Base-by-base conservation (phyloP, 768 basidiomycete species). In the Mycena polygramma region DNA sequence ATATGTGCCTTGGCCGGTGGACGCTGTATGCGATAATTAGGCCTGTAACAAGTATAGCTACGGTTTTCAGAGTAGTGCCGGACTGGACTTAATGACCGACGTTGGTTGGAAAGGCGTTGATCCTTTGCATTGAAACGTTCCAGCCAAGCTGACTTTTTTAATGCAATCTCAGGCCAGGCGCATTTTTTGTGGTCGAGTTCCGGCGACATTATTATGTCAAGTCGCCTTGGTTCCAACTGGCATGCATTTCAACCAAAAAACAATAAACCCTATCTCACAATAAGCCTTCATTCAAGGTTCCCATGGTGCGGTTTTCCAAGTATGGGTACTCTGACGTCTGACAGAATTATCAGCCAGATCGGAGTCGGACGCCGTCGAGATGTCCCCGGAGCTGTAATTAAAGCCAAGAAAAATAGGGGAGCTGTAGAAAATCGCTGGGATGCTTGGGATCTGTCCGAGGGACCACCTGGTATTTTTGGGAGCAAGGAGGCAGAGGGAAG, bases 11-110 rank as follows among this genome's bases (percentile, higher is more conserved):
- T 30, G 30, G 30, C 41, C 9, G 41, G 41, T 24, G 68, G 68
- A 69, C 61, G 60, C 61, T 69, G 2, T 59, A 15, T 48, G 66
- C 53, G 58, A 57, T 37, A 59, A 36, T 63, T 30, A 30, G 30
- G 8, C 15, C 19, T 52, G 58, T 57, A 65, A 41, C 54, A 30
- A 64, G n/a, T 65, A 55, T 65, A 65, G 54, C 57, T 35, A 59
- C 66, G 49, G 57, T 60, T 52, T 66, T 14, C 51, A 60, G 51
- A 61, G 54, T 60, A 14, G 24, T 67, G 55, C n/a, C 65, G 65
- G 57, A 53, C 49, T 66, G 43, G 45, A 17, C 36, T 30, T 35
- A 66, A 35, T 66, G 22, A 9, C 55, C 51, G 39, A 58, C 20
- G 37, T 49, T 30, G 6, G 4, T 22, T 24, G 49, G 65, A 52